phyloP scores from a whole-genome alignment of 306 rosid species.

The Prunus salicina region DNA sequence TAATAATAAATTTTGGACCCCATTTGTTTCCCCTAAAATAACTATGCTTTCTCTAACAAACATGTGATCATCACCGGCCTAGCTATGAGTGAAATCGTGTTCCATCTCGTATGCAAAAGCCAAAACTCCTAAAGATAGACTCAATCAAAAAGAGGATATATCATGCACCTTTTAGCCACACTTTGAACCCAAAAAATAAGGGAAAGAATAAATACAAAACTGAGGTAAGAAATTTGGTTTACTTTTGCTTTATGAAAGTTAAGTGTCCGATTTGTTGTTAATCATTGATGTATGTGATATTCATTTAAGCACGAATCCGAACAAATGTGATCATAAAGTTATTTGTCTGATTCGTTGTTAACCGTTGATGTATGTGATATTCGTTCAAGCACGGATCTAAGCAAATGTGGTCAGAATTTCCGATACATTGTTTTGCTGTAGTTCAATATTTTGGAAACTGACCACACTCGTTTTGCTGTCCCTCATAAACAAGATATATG shows the following conservation, averaged over 20 bases:
- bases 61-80: constrained; percentile 1
- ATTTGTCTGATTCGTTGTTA: not conserved
- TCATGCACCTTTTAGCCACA: too few species aligned
- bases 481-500: not conserved
- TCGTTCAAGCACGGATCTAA: not conserved
- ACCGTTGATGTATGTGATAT: not conserved
- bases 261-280: not conserved
- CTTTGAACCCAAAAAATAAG: too few species aligned
- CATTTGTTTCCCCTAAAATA: not conserved
- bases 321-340: not conserved
- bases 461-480: not conserved
- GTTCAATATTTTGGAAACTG: not conserved
- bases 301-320: not conserved
- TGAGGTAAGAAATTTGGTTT: too few species aligned
- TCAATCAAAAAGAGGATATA: too few species aligned
- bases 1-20: not conserved
- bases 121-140: not conserved
- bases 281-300: not conserved
- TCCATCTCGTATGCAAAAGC: not conserved
- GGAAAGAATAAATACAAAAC: too few species aligned
- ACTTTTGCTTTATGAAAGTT: too few species aligned
- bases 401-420: not conserved
- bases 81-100: not conserved
- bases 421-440: not conserved
- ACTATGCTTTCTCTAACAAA: not conserved